Conservation (phyloP, 2,329 filamentous ascomycete genomes). For the Epichloe brachyelytri region DNA sequence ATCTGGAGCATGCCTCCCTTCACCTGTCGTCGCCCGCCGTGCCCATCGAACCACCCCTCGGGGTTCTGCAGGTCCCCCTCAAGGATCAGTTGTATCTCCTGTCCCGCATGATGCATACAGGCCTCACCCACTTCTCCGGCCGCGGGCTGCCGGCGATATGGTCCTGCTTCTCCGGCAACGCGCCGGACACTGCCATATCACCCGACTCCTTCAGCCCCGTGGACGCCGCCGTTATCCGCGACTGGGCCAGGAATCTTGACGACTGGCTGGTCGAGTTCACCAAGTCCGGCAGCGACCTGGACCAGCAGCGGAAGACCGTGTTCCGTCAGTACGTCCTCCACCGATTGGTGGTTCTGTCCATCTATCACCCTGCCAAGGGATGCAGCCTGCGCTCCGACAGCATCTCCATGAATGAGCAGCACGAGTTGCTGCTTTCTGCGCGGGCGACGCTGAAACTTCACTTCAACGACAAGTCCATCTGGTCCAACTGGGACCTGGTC, state of each 20-base stretch:
- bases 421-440: constrained; percentile 28
- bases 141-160: constrained; percentile 29
- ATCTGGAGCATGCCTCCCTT: constrained; percentile 29
- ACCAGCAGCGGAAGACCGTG: constrained; percentile 21
- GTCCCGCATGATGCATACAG: constrained; percentile 31
- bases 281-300: constrained; percentile 16
- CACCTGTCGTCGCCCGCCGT: constrained; percentile 28
- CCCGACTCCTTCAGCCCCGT: constrained; percentile 22
- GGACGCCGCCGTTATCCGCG: constrained; percentile 27
- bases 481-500: constrained; percentile 30
- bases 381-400: constrained; percentile 23
- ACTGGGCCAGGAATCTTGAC: constrained; percentile 28
- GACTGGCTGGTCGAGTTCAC: constrained; percentile 29
- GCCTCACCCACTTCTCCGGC: constrained; percentile 28
- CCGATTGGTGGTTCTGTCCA: constrained; percentile 27
- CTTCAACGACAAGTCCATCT: constrained; percentile 26
- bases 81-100: constrained; percentile 28
- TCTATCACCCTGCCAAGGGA: constrained; percentile 28
- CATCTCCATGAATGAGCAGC: constrained; percentile 25
- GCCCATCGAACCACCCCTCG: constrained; percentile 25
- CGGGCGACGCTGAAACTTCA: constrained; percentile 27
- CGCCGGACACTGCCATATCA: constrained; percentile 8
- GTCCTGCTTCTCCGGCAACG: constrained; percentile 23
- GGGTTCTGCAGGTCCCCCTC: constrained; percentile 22
- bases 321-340: constrained; percentile 30